Evolutionary conservation across 2,329 filamentous ascomycete genomes (phyloP).

Genomic region (Trichoderma koningii): DNA sequence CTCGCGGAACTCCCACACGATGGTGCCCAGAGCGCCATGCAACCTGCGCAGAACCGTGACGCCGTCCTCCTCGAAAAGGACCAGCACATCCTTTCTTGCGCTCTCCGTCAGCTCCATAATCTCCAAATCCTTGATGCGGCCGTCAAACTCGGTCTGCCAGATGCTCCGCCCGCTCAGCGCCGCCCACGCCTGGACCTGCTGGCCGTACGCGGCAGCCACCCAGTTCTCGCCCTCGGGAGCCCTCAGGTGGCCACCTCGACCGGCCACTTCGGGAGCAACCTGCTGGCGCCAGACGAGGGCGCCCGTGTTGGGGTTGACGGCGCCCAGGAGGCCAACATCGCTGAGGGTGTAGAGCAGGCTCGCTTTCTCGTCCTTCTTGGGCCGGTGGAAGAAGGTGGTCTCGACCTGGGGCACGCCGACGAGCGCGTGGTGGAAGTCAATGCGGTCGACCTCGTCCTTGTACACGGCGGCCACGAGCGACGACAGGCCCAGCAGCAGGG

Average conservation of each 20-base stretch:
- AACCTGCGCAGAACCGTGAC: slow-evolving; percentile 67
- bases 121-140: slow-evolving; percentile 69
- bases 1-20: slow-evolving; percentile 78
- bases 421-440: slow-evolving; percentile 91
- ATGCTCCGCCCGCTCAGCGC: slow-evolving; percentile 75
- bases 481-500: slow-evolving; percentile 45
- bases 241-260: slow-evolving; percentile 58
- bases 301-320: slow-evolving; percentile 85
- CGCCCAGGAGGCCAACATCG: slow-evolving; percentile 79
- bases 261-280: slow-evolving; percentile 55
- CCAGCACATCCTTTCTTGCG: slow-evolving; percentile 69
- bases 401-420: slow-evolving; percentile 79
- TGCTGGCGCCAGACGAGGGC: slow-evolving; percentile 83
- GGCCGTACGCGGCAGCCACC: slow-evolving; percentile 71
- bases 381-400: slow-evolving; percentile 93
- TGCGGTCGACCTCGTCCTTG: slow-evolving; percentile 83
- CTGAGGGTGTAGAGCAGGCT: slow-evolving; percentile 90
- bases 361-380: slow-evolving; percentile 77
- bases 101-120: slow-evolving; percentile 70
- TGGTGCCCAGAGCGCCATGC: slow-evolving; percentile 69
- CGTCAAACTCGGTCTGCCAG: slow-evolving; percentile 69
- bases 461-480: slow-evolving; percentile 67
- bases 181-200: slow-evolving; percentile 77
- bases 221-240: slow-evolving; percentile 79
- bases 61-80: slow-evolving; percentile 63